Base-by-base conservation (phyloP, 2,329 filamentous ascomycete genomes). In the Botrytis medusae region DNA sequence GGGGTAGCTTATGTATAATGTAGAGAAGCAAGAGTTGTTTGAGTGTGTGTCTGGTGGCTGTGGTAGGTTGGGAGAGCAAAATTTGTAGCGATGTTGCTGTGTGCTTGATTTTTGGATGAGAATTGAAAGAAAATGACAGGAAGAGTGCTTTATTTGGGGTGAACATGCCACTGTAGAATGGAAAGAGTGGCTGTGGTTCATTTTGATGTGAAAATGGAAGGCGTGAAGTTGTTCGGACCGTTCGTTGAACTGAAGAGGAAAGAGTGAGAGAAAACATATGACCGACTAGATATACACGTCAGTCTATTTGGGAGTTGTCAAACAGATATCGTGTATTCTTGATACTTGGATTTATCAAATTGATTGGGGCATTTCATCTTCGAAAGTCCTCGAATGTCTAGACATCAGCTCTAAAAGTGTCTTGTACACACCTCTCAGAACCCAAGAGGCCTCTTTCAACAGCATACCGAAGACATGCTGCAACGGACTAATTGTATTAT, bases 31-130 rank as follows among this genome's bases (percentile, higher is more conserved):
- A 71, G 59, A 71, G 32, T 34, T 71, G 44, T 51, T n/a, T 68
- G 65, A 25, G 18, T 40, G 46, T 63, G 40, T 46, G 22, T 29
- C 57, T 54, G 42, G 32, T 63, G 57, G 29, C 25, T 32, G 32
- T 62, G 69, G 60, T 71, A 64, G 69, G 57, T 62, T 54, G 69
- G 40, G 69, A 71, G 69, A 71, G 69, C 69, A 71, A 71, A 71
- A 71, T 64, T 71, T 71, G 69, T 71, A 71, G 69, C 69, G 57
- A 71, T 71, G 59, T 71, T 71, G 69, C 69, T 71, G 69, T 71
- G 69, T 71, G 69, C 69, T 54, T 68, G 65, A 57, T 68, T 68
- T 25, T 57, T 57, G 48, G n/a, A 54, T 42, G 65, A 34, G 20
- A 68, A 57, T 68, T 68, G 48, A 12, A 68, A 68, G 48, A 68